Base-by-base conservation (phyloP, 768 basidiomycete genomes). In the Clathrus columnatus region DNA sequence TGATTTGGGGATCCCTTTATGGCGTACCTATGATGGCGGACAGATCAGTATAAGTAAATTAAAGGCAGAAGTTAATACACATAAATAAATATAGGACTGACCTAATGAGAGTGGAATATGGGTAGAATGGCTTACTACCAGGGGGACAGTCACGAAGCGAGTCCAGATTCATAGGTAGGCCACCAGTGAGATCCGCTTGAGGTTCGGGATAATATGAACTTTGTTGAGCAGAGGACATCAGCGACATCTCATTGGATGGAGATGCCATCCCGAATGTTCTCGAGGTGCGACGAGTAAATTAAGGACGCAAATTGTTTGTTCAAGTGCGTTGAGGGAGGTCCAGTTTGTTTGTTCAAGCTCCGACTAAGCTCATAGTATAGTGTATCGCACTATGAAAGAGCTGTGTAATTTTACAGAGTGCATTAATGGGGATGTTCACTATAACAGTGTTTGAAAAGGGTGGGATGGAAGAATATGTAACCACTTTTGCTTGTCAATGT, bases 1-100 rank as follows among this genome's bases (percentile, higher is more conserved):
- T 87, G 85, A 66, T 86, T 90, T 41, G 89, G 89, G 6, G 90
- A 88, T 57, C 89, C 90, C 70, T 92, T 92, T 69, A 92, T 92
- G 54, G 89, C 89, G 67, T 91, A 92, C 60, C 89, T 91, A 63
- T 30, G 59, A 48, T 53, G 54, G 27, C 29, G 51, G 56, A 46
- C 56, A 48, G 48, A 54, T 61, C 50, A 49, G 57, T 48, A 61
- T 52, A 49, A 28, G 36, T 55, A 50, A 55, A 63, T 20, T 30
- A n/a, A 21, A 51, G 44, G 36, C n/a, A 27, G 27, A 24, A 42
- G 44, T 30, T 28, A 21, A 44, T 43, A 18, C 1, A 21, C 54
- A 57, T 62, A 48, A n/a, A 24, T 56, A 45, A 59, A 18, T 17
- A 20, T 36, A 49, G 56, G 57, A 76, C 84, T 55, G 67, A 90